Percentiles rank a stretch among this genome's conserved stretches.
Evolutionary conservation across 305 asterid species (phyloP).

Genomic region (Fraxinus floribunda): DNA sequence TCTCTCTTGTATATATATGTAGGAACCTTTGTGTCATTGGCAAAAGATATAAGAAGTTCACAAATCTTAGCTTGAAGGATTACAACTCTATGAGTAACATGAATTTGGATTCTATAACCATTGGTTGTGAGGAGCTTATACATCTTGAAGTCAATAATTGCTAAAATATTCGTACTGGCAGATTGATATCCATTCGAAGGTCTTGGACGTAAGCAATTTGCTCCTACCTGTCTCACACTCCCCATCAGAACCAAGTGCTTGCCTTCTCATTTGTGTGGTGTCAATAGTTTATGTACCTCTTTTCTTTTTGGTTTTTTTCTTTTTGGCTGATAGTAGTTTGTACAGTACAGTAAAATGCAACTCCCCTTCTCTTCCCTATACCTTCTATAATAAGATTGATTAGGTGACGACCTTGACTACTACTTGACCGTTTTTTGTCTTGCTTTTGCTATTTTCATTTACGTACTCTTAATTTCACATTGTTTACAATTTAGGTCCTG

Average conservation of each 20-base stretch:
- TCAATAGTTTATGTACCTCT: not conserved
- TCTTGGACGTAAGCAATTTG: not conserved
- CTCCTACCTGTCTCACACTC: not conserved
- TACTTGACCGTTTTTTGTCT: not conserved
- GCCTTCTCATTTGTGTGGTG: slow-evolving; percentile 16
- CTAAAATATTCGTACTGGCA: not conserved
- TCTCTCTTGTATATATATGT: not conserved
- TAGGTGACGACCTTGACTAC: not conserved
- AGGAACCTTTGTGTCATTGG: not conserved
- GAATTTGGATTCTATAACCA: not conserved
- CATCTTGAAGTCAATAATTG: not conserved
- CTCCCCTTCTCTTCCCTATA: not conserved
- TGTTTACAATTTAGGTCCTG: slow-evolving; percentile 16
- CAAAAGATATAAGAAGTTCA: not conserved
- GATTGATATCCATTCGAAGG: not conserved
- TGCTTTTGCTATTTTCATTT: not conserved
- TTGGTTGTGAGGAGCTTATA: not conserved
- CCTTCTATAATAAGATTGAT: not conserved
- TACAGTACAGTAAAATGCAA: not conserved
- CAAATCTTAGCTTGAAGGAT: not conserved
- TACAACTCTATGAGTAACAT: not conserved
- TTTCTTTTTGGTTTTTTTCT: not conserved
- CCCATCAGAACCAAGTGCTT: not conserved
- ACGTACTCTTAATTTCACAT: not conserved
- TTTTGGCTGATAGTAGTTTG: not conserved